phyloP scores from a whole-genome alignment of 352 stramenopile species.

The Phytophthora chlamydospora region DNA sequence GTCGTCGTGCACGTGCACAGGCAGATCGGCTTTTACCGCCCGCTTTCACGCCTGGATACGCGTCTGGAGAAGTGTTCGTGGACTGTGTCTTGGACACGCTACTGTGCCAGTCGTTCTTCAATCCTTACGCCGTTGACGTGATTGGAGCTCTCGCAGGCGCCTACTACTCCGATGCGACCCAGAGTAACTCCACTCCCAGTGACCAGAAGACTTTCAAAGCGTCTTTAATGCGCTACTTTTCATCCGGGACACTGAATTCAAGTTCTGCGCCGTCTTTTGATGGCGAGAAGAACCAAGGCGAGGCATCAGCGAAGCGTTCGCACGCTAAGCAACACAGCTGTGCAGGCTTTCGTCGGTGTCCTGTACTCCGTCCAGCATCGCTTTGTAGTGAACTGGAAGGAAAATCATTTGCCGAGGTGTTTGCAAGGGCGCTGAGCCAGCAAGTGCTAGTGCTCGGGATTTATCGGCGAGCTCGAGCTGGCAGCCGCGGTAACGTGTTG shows the following conservation, averaged over 20 bases:
- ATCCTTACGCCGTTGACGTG: constrained; percentile 70
- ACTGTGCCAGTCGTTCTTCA: constrained; percentile 78
- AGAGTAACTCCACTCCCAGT: background rate
- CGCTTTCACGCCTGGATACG: constrained; percentile 53
- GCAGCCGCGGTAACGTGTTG: constrained; percentile 46
- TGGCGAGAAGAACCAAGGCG: background rate
- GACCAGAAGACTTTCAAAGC: constrained; percentile 18
- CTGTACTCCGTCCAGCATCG: constrained; percentile 41
- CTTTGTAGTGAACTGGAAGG: constrained; percentile 41
- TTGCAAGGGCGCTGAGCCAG: constrained; percentile 44
- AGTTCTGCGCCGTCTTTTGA: background rate
- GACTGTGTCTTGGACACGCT: constrained; percentile 66
- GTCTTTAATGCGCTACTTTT: constrained; percentile 21
- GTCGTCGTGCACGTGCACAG: constrained; percentile 8
- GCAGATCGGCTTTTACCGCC: constrained; percentile 36
- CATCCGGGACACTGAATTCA: background rate
- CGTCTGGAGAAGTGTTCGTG: constrained; percentile 65
- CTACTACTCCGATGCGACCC: constrained; percentile 29
- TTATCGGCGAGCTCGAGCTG: constrained; percentile 47
- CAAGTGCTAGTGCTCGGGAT: constrained; percentile 55
- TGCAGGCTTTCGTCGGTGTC: constrained; percentile 8
- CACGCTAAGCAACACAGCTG: too few species aligned
- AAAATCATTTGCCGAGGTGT: constrained; percentile 47
- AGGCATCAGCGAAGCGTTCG: background rate
- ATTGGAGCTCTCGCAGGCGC: constrained; percentile 55